Percentiles rank a stretch among this genome's conserved stretches.
Evolutionary conservation across 257 asterid species (phyloP).

Genomic region (Solanum pennellii): DNA sequence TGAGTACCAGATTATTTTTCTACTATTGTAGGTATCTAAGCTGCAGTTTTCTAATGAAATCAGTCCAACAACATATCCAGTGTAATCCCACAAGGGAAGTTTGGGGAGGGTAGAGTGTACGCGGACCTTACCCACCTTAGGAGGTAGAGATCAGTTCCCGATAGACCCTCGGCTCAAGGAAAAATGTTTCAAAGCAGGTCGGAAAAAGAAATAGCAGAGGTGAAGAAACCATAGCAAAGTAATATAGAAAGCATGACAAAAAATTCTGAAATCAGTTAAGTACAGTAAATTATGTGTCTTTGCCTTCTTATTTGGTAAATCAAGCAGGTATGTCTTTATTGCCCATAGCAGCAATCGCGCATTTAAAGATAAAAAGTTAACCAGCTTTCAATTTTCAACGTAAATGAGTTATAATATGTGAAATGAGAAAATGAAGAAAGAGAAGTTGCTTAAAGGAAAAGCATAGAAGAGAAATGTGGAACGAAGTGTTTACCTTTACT

Average conservation of each 20-base stretch:
- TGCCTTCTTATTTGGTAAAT: background rate
- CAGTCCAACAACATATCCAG: background rate
- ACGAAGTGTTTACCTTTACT: slow-evolving; percentile 32
- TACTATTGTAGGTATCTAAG: background rate
- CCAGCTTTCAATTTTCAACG: background rate
- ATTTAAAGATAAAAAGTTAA: background rate
- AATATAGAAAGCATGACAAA: background rate
- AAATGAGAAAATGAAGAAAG: background rate
- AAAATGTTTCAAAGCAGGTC: background rate
- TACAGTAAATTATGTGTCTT: background rate
- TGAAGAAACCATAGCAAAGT: background rate
- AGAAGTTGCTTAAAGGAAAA: background rate
- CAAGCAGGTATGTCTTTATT: background rate
- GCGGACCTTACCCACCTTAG: background rate
- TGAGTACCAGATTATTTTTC: background rate
- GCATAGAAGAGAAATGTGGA: background rate
- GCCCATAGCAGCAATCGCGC: background rate
- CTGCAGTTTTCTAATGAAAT: background rate
- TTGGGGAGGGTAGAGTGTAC: background rate
- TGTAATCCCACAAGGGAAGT: background rate
- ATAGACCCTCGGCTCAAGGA: background rate
- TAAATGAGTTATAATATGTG: background rate
- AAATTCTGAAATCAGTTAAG: background rate
- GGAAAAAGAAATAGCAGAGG: background rate
- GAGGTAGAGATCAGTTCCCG: background rate